These are phyloP conservation scores for Erigeron philadelphicus DNA, from an alignment of 140 eudicot species.

Conservation along the genomic window DNA sequence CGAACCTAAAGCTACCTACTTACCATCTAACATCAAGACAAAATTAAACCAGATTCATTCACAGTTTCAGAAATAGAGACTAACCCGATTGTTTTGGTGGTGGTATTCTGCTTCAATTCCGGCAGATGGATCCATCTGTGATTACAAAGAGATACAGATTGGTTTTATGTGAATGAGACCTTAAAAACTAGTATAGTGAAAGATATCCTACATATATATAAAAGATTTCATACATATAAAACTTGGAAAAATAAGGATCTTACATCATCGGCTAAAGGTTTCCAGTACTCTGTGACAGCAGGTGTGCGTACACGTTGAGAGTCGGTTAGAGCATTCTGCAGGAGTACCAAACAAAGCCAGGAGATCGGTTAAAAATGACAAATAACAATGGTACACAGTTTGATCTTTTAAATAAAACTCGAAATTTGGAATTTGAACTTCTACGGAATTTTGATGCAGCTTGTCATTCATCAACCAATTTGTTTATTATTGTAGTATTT, in stretches of 20 bases:
- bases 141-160: constrained; percentile 15
- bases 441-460: background rate
- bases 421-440: background rate
- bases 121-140: constrained; percentile 86
- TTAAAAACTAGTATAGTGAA: background rate
- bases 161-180: constrained; percentile 11
- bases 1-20: background rate
- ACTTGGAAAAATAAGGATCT: constrained; percentile 18
- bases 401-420: background rate
- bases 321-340: constrained; percentile 90
- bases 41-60: background rate
- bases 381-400: background rate
- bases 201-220: background rate
- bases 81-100: constrained; percentile 86
- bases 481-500: background rate
- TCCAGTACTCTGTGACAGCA: constrained; percentile 77
- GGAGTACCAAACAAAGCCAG: constrained; percentile 15
- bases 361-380: background rate
- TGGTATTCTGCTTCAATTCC: constrained; percentile 97
- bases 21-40: too few species aligned
- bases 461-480: constrained; percentile 2
- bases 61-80: constrained; percentile 20
- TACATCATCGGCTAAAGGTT: constrained; percentile 92
- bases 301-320: constrained; percentile 89
- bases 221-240: background rate